Evolutionary conservation across 768 basidiomycete genomes (phyloP).

Genomic region (Rhodotorula toruloides): DNA sequence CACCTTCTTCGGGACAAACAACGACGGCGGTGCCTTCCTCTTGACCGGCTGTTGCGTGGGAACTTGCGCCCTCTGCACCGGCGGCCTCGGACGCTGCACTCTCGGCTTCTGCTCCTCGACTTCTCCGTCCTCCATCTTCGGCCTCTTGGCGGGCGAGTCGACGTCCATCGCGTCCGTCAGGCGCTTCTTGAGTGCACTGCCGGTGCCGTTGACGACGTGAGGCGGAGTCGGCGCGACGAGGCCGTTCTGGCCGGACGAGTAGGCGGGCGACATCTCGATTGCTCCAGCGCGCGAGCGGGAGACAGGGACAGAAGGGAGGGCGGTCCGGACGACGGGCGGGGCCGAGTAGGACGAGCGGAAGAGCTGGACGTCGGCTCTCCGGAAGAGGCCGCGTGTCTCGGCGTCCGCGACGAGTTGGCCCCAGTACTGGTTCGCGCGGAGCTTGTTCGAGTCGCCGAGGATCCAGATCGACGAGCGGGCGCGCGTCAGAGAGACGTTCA

Average conservation of each 20-base stretch:
- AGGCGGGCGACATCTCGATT: conserved; percentile 18
- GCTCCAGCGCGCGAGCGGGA: conserved; percentile 17
- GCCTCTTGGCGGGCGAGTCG: not conserved
- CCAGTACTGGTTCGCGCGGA: conserved; percentile 54
- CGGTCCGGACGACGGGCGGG: conserved; percentile 11
- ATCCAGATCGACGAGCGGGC: conserved; percentile 91
- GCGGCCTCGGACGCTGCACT: not conserved
- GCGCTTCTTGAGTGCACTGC: not conserved
- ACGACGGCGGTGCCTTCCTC: conserved; percentile 24
- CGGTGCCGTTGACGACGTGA: not conserved
- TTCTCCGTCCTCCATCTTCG: conserved; percentile 14
- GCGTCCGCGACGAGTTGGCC: conserved; percentile 39
- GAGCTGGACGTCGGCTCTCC: conserved; percentile 26
- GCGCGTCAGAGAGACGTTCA: conserved; percentile 99
- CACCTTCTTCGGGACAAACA: conserved; percentile 27
- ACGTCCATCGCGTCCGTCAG: not conserved
- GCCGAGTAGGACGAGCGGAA: conserved; percentile 23
- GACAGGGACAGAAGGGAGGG: not conserved
- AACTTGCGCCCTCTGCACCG: too few species aligned
- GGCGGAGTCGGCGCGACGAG: conserved; percentile 5
- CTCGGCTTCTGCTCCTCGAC: not conserved
- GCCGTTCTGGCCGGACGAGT: not conserved
- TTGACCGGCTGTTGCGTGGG: not conserved
- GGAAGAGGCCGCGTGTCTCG: conserved; percentile 25
- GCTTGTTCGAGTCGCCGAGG: conserved; percentile 79